Evolutionary conservation across 352 stramenopile species (phyloP), one percentile per base, ranked within the genome.

Genomic region (Phytophthora fragariae): DNA sequence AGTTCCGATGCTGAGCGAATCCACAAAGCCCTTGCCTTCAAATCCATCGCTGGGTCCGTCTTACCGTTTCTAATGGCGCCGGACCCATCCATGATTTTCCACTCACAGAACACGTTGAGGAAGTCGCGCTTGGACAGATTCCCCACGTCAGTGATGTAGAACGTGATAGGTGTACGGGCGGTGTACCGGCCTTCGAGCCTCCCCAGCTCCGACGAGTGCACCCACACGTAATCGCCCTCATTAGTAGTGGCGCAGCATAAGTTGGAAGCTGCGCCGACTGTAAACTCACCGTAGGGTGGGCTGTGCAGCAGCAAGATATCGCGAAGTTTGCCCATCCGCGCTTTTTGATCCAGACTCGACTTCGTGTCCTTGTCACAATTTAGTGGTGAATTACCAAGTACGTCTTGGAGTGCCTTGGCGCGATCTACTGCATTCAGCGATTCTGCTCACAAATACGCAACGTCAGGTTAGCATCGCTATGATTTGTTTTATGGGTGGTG

Each of bases 21-120:
- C 47, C 47, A 55, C 19, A 55, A 31, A 4, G 47, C 17, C 5
- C 19, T 29, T 24, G 14, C 47, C 8, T 19, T 7, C 15, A 3
- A 27, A 17, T 15, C 15, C 17, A 29, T 9, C 19, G 11, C 47
- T 27, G 47, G 9, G 5, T 55, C 47, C 7, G 47, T 57, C 11
- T 57, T 27, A 5, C 19, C 17, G 3, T 54, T 17, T 8, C 9
- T 41, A 12, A 41, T 41, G 11, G 35, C 35, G 9, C 35, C 35
- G 35, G 35, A 2, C 35, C 35, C 8, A 10, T 55, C 5, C 17
- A 1, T 27, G 19, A 55, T 24, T 11, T 33, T 5, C 31, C 31
- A 61, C 31, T 49, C 55, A 33, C 55, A 61, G 55, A n/a, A 61
- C 6, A 61, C 19, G 5, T 61, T 61, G 8, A 7, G n/a, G 7